A percentile compares a stretch with the other conserved stretches of the same genome.
Conservation (phyloP, 768 basidiomycete genomes). For the Pholiota microspora region DNA sequence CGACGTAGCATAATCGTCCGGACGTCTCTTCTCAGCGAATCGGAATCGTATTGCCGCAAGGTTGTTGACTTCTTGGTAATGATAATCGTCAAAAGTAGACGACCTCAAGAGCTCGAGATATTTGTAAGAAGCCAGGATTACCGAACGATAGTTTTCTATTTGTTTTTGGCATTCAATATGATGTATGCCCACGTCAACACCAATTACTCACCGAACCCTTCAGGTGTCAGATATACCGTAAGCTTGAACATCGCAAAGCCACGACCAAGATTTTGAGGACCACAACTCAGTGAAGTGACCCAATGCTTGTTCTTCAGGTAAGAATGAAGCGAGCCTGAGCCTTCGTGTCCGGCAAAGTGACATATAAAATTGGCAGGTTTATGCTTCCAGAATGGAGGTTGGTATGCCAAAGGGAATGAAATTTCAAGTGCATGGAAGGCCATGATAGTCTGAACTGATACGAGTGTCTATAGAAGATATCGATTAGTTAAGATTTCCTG, state of each 20-base stretch:
- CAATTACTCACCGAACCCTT: slow-evolving; percentile 76
- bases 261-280: slow-evolving; percentile 67
- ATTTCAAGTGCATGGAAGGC: slow-evolving; percentile 82
- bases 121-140: slow-evolving; percentile 71
- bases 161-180: not conserved
- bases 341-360: slow-evolving; percentile 90
- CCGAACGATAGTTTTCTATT: slow-evolving; percentile 72
- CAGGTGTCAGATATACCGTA: slow-evolving; percentile 75
- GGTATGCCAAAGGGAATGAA: slow-evolving; percentile 73
- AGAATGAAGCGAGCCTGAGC: slow-evolving; percentile 86
- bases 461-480: slow-evolving; percentile 58
- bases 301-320: slow-evolving; percentile 90
- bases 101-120: slow-evolving; percentile 72
- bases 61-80: slow-evolving; percentile 73
- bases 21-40: slow-evolving; percentile 81
- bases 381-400: slow-evolving; percentile 70
- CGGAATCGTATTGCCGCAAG: slow-evolving; percentile 77
- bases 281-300: slow-evolving; percentile 73
- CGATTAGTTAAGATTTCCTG: slow-evolving; percentile 19
- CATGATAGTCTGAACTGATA: slow-evolving; percentile 89
- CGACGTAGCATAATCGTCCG: slow-evolving; percentile 77
- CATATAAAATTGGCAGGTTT: slow-evolving; percentile 77
- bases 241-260: slow-evolving; percentile 90
- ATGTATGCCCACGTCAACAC: not conserved
- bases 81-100: slow-evolving; percentile 58